phyloP scores from a whole-genome alignment of 257 asterid genomes.

The Capsicum chinense region DNA sequence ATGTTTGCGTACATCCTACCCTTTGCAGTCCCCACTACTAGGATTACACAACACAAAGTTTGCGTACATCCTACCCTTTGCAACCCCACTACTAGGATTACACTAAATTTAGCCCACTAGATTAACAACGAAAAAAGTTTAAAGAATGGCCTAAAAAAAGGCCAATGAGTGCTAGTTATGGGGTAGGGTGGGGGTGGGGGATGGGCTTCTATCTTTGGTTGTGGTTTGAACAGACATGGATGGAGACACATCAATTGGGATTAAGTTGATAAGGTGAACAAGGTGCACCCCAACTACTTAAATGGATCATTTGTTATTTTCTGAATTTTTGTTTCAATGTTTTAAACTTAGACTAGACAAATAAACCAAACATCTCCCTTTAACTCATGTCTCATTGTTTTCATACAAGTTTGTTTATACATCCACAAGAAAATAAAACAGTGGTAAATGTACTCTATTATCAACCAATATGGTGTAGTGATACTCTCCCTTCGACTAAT shows the following conservation, averaged over 20 bases:
- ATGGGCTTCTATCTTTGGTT: slow-evolving; percentile 20
- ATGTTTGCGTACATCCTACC: too few relatives aligned
- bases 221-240: slow-evolving; percentile 41
- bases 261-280: slow-evolving; percentile 39
- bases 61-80: too few relatives aligned
- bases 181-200: not conserved
- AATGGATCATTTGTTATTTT: slow-evolving; percentile 22
- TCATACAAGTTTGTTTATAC: not conserved
- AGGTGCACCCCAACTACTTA: slow-evolving; percentile 34
- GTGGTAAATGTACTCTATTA: not conserved
- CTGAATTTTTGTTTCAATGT: slow-evolving; percentile 27
- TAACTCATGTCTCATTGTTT: slow-evolving; percentile 13
- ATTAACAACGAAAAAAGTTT: not conserved
- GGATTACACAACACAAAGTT: too few relatives aligned
- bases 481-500: not conserved
- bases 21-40: too few relatives aligned
- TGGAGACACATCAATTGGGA: slow-evolving; percentile 36
- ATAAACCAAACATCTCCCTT: slow-evolving; percentile 17
- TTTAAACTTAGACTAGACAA: slow-evolving; percentile 23
- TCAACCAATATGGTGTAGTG: not conserved
- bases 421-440: not conserved
- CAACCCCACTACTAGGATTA: too few relatives aligned
- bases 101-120: not conserved
- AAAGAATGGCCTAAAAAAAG: not conserved
- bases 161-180: not conserved